phyloP scores from a whole-genome alignment of 1,284 basidiomycete species.

The Apiotrichum laibachii region DNA sequence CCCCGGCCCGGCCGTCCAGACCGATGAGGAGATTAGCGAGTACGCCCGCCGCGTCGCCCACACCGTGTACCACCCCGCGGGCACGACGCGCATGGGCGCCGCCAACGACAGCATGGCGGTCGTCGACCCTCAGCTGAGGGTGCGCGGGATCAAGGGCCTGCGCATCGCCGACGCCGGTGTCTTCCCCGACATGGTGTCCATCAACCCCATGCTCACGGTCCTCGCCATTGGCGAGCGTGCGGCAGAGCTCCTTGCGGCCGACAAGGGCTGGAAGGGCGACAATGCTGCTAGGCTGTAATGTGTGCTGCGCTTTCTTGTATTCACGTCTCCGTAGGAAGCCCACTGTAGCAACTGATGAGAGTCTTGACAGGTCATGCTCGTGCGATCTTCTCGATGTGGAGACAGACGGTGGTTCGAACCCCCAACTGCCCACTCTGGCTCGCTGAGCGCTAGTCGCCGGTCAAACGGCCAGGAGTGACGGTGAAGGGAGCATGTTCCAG shows the following conservation, averaged over 20 bases:
- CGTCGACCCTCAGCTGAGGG: conserved; percentile 16
- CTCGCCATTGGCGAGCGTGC: conserved; percentile 21
- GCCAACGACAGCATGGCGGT: conserved; percentile 11
- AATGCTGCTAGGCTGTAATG: conserved; percentile 12
- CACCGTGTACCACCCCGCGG: conserved; percentile 25
- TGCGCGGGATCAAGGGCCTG: conserved; percentile 20
- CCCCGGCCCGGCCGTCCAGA: conserved; percentile 12
- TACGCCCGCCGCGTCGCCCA: conserved; percentile 23
- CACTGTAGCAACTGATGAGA: too few species aligned
- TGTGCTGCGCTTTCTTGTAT: too few species aligned
- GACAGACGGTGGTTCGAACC: too few species aligned
- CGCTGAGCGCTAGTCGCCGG: too few species aligned
- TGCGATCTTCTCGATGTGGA: too few species aligned
- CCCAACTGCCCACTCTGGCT: too few species aligned
- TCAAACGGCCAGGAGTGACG: too few species aligned
- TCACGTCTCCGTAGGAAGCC: too few species aligned
- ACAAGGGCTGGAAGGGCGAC: conserved; percentile 23
- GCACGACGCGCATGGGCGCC: conserved; percentile 21
- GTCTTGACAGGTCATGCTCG: too few species aligned
- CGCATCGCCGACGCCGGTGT: conserved; percentile 23
- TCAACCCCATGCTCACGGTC: conserved; percentile 26
- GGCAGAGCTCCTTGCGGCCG: conserved; percentile 17
- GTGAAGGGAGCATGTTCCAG: too few species aligned
- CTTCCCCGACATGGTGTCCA: conserved; percentile 22
- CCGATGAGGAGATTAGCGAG: conserved; percentile 22